Evolutionary conservation across 306 rosid genomes (phyloP).

Genomic region (Prosopis cineraria): DNA sequence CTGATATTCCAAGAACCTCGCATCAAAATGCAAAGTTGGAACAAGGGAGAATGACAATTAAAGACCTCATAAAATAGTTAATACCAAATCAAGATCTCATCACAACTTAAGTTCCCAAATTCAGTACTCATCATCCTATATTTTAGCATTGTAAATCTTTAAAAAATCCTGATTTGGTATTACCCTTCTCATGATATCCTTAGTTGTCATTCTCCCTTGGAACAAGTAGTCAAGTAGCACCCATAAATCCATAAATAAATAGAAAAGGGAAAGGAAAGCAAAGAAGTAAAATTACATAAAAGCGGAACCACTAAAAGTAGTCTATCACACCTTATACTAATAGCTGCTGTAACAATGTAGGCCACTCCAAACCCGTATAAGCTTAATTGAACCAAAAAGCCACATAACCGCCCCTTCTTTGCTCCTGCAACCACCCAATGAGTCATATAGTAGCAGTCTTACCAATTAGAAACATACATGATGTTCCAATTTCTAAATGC

Average conservation of each 20-base stretch:
- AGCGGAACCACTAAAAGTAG: not conserved
- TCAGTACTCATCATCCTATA: too few relatives aligned
- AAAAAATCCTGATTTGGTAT: too few relatives aligned
- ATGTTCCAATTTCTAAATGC: not conserved
- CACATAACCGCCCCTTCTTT: slow-evolving; percentile 37
- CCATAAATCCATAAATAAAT: not conserved
- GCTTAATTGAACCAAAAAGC: slow-evolving; percentile 44
- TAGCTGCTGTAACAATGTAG: slow-evolving; percentile 53
- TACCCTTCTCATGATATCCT: too few relatives aligned
- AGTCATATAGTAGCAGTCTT: slow-evolving; percentile 6
- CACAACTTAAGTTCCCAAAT: too few relatives aligned
- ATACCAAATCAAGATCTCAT: too few relatives aligned
- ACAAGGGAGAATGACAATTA: too few relatives aligned
- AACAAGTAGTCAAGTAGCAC: too few relatives aligned
- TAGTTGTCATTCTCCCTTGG: too few relatives aligned
- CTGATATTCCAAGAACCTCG: not conserved
- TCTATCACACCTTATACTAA: slow-evolving; percentile 51
- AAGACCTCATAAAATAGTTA: too few relatives aligned
- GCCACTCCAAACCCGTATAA: slow-evolving; percentile 66
- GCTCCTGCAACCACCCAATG: slow-evolving; percentile 41
- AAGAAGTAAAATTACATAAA: not conserved
- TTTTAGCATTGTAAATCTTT: too few relatives aligned
- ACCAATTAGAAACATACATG: slow-evolving; percentile 13
- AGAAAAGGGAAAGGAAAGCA: not conserved
- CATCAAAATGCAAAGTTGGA: slow-evolving; percentile 4